These are phyloP conservation scores for Didymellaceae sp. DNA, from an alignment of 2,329 filamentous ascomycete species.

Conservation along the genomic window DNA sequence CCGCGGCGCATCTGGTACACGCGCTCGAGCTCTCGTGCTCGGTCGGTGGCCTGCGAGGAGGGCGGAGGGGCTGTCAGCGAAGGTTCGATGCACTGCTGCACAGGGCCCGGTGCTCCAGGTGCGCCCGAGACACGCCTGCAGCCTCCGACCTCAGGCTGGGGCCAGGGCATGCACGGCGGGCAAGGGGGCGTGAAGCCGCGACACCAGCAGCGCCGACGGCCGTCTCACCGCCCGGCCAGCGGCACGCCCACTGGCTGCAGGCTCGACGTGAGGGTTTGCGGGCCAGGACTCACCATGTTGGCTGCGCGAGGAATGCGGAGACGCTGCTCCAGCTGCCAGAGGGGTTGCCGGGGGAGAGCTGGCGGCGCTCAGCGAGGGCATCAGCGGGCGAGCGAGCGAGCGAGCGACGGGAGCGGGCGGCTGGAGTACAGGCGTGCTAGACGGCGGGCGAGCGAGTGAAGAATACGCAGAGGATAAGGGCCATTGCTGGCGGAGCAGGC, in stretches of 20 bases:
- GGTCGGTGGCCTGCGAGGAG: conserved; percentile 45
- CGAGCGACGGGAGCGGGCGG: neutral
- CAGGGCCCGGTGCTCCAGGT: neutral
- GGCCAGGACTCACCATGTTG: conserved; percentile 30
- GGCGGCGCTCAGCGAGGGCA: conserved; percentile 13
- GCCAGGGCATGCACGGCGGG: neutral
- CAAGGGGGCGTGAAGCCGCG: conserved; percentile 11
- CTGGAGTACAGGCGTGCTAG: conserved; percentile 5
- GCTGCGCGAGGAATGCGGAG: conserved; percentile 29
- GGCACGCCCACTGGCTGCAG: conserved; percentile 10
- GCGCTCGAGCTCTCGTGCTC: conserved; percentile 55
- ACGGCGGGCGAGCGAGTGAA: conserved; percentile 8
- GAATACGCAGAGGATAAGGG: neutral
- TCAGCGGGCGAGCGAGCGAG: conserved; percentile 5
- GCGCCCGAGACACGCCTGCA: neutral
- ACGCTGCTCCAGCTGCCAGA: conserved; percentile 25
- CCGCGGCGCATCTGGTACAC: conserved; percentile 61
- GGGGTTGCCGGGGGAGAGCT: conserved; percentile 24
- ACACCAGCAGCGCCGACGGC: conserved; percentile 11
- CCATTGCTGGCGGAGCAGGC: conserved; percentile 15
- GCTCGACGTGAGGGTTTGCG: conserved; percentile 6
- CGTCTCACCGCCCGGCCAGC: conserved; percentile 4
- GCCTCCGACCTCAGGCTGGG: neutral
- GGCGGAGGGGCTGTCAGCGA: conserved; percentile 37
- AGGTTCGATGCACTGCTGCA: neutral